Percentiles rank a stretch among this genome's conserved stretches.
phyloP scores from a whole-genome alignment of 1,284 basidiomycete genomes.

The Pseudozyma tsukubaensis region DNA sequence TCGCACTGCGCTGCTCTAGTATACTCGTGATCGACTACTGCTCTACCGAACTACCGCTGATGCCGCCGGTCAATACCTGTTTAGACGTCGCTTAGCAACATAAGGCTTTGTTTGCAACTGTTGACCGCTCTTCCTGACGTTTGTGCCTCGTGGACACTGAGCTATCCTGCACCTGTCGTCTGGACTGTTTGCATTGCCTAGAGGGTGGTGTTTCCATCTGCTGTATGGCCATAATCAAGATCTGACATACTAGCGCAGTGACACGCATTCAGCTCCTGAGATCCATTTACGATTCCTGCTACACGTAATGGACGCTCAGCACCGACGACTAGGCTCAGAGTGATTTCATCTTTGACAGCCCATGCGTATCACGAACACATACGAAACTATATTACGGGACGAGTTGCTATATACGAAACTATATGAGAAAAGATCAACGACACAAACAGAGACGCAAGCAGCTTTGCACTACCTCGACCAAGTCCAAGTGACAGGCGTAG shows the following conservation, averaged over 20 bases:
- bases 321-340: no score
- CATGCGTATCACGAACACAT: no score
- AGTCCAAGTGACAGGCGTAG: constrained; percentile 48
- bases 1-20: not conserved
- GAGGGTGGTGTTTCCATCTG: no score
- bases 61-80: not conserved
- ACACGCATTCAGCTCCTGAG: no score
- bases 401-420: not conserved
- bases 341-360: no score
- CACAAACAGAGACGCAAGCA: not conserved
- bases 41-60: not conserved
- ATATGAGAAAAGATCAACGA: not conserved
- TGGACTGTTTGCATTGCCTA: not conserved
- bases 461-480: constrained; percentile 33
- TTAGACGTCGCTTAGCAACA: not conserved
- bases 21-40: not conserved
- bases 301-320: no score
- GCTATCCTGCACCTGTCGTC: not conserved
- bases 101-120: not conserved
- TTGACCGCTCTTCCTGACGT: not conserved
- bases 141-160: not conserved
- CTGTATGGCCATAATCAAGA: no score
- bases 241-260: no score
- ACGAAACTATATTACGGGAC: not conserved
- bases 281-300: no score